Evolutionary conservation across 495 filamentous ascomycete species (phyloP), one percentile per base, ranked within the genome.

Genomic region (Penicillium cataractarum): DNA sequence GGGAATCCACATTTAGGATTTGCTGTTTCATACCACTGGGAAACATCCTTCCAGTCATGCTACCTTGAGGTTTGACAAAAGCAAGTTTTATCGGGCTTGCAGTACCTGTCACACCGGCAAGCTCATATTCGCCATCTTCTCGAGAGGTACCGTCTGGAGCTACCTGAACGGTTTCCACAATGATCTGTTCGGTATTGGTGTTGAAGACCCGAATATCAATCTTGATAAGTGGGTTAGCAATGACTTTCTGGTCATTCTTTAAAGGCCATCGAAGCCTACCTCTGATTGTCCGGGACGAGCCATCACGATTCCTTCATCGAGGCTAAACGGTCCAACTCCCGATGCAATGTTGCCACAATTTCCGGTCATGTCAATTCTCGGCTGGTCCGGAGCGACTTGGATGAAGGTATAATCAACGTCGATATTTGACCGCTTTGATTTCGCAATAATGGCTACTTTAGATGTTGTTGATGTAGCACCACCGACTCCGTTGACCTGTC

Each of bases 271-370:
- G 21, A 10, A 2, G 19, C 62, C 53, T 37, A 74, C 72, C 57
- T 75, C 67, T 7, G 53, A 57, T 57, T 74, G 63, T 7, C 67
- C 67, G 3, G 57, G 64, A 27, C 21, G 51, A 9, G 61, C 61
- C 10, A 7, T 62, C 12, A 76, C 69, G 15, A 80, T 44, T 0
- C 71, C 71, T 33, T 78, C 73, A 44, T 80, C 73, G 17, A 78
- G 42, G 1, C 73, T 65, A 60, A 80, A 80, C 12, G 73, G 73
- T 0, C 69, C 77, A 0, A 78, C 71, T 0, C 76, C 77, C 29
- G 76, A 68, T 2, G 69, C 69, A 42, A 80, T 78, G 56, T 78
- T 80, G 0, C 76, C 77, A 58, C 77, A 80, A 24, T 74, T 80
- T 8, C 76, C 77, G n/a, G 73, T 72, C 61, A 75, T 66, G 54